Percentiles rank a stretch among this genome's conserved stretches.
Conservation (phyloP, 257 asterid species). For the Solanum chilense region DNA sequence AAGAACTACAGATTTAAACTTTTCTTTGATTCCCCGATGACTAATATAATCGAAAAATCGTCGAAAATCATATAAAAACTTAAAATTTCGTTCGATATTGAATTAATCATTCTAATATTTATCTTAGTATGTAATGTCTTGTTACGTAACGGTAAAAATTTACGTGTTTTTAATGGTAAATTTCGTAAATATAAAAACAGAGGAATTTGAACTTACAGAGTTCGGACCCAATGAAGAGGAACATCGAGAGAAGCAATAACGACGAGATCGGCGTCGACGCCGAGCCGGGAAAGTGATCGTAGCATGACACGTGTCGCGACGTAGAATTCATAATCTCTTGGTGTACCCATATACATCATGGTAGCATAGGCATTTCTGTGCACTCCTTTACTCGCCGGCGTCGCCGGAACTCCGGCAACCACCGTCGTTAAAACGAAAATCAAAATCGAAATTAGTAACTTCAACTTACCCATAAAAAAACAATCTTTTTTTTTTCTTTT, state of each 20-base stretch:
- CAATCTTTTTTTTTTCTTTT: not conserved
- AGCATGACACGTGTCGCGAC: slow-evolving; percentile 84
- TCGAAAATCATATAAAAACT: not conserved
- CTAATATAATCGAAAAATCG: not conserved
- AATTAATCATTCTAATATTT: not conserved
- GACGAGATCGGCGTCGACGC: slow-evolving; percentile 76
- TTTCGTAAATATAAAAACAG: not conserved
- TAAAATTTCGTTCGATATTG: not conserved
- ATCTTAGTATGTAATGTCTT: not conserved
- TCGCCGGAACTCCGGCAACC: not conserved
- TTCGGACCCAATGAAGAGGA: slow-evolving; percentile 62
- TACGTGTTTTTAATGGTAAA: not conserved
- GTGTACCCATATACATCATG: slow-evolving; percentile 98
- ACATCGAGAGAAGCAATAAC: slow-evolving; percentile 95
- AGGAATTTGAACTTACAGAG: slow-evolving; percentile 44
- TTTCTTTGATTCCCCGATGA: not conserved
- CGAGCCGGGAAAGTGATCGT: slow-evolving; percentile 39
- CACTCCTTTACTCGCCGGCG: not conserved
- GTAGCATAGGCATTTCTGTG: slow-evolving; percentile 78
- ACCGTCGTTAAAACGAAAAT: not conserved
- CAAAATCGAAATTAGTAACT: not conserved
- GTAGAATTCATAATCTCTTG: slow-evolving; percentile 90
- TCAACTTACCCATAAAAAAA: not conserved
- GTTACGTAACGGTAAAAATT: not conserved
- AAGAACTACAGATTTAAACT: not conserved